These are phyloP conservation scores for Sarcodon sp. DNA, from an alignment of 768 basidiomycete species.

Conservation along the genomic window DNA sequence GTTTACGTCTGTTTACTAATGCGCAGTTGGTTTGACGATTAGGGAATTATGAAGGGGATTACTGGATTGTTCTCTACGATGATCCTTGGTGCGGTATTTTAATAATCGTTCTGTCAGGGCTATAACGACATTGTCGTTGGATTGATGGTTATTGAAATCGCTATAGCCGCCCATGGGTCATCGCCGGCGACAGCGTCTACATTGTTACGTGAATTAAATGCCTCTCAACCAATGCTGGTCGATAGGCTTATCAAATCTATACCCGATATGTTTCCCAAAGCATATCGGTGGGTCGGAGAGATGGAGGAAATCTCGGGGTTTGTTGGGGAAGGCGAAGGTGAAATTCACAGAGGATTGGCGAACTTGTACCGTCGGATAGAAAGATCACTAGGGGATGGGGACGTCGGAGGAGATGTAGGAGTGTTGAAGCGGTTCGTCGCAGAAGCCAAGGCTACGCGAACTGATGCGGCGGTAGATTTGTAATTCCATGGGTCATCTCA, in stretches of 20 bases:
- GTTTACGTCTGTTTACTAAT: background rate
- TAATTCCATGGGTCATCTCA: no score
- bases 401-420: conserved; percentile 20
- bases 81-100: conserved; percentile 28
- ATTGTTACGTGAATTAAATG: conserved; percentile 32
- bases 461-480: conserved; percentile 7
- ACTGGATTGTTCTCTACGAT: conserved; percentile 41
- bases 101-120: background rate
- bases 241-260: conserved; percentile 23
- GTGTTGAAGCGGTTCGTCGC: conserved; percentile 30
- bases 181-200: conserved; percentile 52
- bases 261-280: conserved; percentile 45
- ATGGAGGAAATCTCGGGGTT: conserved; percentile 53
- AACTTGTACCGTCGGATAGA: conserved; percentile 31
- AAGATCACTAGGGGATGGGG: conserved; percentile 22
- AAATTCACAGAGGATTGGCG: conserved; percentile 35
- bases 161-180: conserved; percentile 36
- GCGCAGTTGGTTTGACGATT: conserved; percentile 1
- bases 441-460: conserved; percentile 30
- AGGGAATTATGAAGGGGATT: conserved; percentile 46
- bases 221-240: conserved; percentile 32
- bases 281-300: conserved; percentile 49
- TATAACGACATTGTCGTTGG: background rate
- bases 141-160: background rate
- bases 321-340: conserved; percentile 30